Conservation (phyloP, 2,329 filamentous ascomycete genomes). For the Talaromyces rugulosus region DNA sequence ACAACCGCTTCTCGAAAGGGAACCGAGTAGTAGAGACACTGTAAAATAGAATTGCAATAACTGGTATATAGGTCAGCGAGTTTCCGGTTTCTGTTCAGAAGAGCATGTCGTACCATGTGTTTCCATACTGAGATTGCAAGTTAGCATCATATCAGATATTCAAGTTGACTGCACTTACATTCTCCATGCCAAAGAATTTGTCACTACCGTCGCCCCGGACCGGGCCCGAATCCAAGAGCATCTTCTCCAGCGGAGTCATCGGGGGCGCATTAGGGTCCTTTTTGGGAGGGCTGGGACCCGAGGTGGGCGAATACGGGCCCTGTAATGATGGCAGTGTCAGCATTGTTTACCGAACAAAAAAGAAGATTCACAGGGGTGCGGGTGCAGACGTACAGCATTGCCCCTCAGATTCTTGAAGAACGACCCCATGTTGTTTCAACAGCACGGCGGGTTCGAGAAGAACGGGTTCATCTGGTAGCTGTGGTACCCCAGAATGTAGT, state of each 20-base stretch:
- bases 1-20: constrained; percentile 92
- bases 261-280: constrained; percentile 56
- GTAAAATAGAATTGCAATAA: constrained; percentile 97
- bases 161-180: constrained; percentile 58
- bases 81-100: background rate
- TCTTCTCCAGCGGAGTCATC: constrained; percentile 62
- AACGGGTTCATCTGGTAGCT: background rate
- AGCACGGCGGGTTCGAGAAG: background rate
- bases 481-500: background rate
- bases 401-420: constrained; percentile 37
- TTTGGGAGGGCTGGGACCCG: constrained; percentile 48
- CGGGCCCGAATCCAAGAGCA: constrained; percentile 76
- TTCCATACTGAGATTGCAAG: constrained; percentile 70
- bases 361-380: background rate
- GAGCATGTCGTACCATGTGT: constrained; percentile 72
- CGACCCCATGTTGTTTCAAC: constrained; percentile 31
- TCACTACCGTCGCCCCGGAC: constrained; percentile 85
- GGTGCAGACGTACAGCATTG: constrained; percentile 32
- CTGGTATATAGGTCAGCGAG: constrained; percentile 45
- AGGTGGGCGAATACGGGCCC: constrained; percentile 45
- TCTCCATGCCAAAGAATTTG: constrained; percentile 98
- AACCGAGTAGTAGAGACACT: constrained; percentile 93
- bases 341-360: constrained; percentile 14
- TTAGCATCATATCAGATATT: constrained; percentile 16
- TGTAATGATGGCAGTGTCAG: constrained; percentile 21